Conservation (phyloP, 805 yeast species). For the Yarrowia keelungensis region DNA sequence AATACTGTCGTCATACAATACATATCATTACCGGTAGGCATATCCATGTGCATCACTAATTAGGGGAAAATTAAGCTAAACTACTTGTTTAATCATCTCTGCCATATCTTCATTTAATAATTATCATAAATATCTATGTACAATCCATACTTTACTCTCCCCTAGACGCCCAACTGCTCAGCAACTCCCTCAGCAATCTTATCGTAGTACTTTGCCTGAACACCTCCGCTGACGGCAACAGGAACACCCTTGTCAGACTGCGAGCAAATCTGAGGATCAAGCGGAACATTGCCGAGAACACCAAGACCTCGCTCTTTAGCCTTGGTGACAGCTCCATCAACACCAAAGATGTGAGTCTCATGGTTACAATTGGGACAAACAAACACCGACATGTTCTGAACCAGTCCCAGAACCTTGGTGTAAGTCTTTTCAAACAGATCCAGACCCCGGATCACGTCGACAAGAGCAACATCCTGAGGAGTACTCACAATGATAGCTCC, state of each 20-base stretch:
- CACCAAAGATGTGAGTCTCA: slow-evolving; percentile 76
- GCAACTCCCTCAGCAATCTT: slow-evolving; percentile 56
- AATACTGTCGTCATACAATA: too few relatives aligned
- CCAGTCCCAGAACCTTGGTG: slow-evolving; percentile 76
- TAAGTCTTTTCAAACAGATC: slow-evolving; percentile 75
- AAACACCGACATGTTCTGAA: slow-evolving; percentile 82
- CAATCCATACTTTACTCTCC: background rate
- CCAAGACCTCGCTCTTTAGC: slow-evolving; percentile 58
- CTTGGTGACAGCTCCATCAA: slow-evolving; percentile 62
- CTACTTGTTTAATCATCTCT: too few relatives aligned
- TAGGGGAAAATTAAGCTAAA: too few relatives aligned
- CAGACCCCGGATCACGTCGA: slow-evolving; percentile 81
- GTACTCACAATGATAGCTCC: slow-evolving; percentile 87
- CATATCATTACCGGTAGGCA: too few relatives aligned
- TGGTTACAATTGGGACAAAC: slow-evolving; percentile 78
- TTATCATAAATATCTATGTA: slow-evolving; percentile 6
- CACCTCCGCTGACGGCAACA: slow-evolving; percentile 55
- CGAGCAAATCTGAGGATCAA: slow-evolving; percentile 63
- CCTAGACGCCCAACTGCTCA: slow-evolving; percentile 40
- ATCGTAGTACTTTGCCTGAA: slow-evolving; percentile 55
- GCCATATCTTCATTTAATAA: too few relatives aligned
- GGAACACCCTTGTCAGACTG: slow-evolving; percentile 74
- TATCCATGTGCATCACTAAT: too few relatives aligned
- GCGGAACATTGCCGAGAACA: slow-evolving; percentile 71
- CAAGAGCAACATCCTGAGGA: slow-evolving; percentile 83